Base-by-base conservation (phyloP, 805 yeast species). In the Myxozyma geophila region DNA sequence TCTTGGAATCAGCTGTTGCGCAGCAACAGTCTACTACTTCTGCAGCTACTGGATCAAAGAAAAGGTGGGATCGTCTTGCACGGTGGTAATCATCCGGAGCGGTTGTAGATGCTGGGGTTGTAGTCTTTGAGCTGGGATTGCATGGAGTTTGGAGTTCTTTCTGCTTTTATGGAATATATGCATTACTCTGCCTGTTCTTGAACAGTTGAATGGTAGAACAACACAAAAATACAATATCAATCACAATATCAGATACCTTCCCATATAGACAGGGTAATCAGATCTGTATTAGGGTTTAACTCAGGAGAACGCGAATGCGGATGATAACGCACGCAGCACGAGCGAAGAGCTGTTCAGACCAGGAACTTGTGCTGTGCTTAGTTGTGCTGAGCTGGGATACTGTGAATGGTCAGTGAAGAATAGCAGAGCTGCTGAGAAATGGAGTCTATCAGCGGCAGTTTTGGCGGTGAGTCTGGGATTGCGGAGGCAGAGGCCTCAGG, bases 21-120 rank as follows among this genome's bases (percentile, higher is more conserved):
- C 40, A 46, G 53, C 40, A 46, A 48, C 54, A 59, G 43, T 19
- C 44, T 35, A 21, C 23, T 47, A 19, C 43, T 1, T 33, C 13
- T n/a, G 6, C 28, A 17, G 33, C 33, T 10, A 28, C 44, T 28
- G 47, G 36, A 21, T 19, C 46, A 28, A 53, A 37, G 43, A 51
- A 46, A 10, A 35, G 57, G 15, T 59, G 62, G 62, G 62, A 59
- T 15, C 53, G 47, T 19, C 49, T 59, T 36, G 56, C 62, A 2
- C 39, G 49, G 53, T 47, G 62, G 58, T 59, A 28, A 35, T 49
- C 5, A 7, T 21, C 1, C n/a, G 36, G 13, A 15, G 17, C 6
- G 8, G 46, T 41, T 51, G 7, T 33, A 7, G 9, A 15, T 5
- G 9, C 37, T n/a, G 17, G 40, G n/a, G 1, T 47, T 2, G 21